Evolutionary conservation across 768 basidiomycete genomes (phyloP).

Genomic region (Astraeus odoratus): DNA sequence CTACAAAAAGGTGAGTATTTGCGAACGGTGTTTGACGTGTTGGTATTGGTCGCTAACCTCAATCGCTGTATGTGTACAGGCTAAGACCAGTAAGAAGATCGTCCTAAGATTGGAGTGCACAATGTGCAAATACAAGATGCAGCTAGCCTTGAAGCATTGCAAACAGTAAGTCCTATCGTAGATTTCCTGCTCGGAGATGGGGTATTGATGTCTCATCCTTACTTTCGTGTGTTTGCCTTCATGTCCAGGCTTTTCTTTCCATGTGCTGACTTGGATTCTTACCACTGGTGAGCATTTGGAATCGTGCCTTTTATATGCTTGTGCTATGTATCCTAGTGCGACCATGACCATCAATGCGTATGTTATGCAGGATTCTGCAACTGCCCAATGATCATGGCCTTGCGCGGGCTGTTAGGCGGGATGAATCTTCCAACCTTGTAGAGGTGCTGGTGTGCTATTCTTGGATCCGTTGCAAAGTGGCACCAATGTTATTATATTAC

Average conservation of each 20-base stretch:
- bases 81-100: conserved; percentile 99
- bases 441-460: too few relatives aligned
- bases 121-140: conserved; percentile 98
- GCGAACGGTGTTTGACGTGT: background rate
- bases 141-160: conserved; percentile 94
- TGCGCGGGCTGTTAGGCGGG: too few relatives aligned
- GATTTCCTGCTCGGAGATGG: too few relatives aligned
- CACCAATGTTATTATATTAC: too few relatives aligned
- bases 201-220: conserved; percentile 46
- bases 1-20: conserved; percentile 87
- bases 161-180: conserved; percentile 79
- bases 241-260: too few relatives aligned
- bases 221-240: conserved; percentile 65
- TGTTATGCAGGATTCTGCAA: background rate
- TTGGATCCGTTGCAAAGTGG: too few relatives aligned
- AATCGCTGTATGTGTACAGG: conserved; percentile 36
- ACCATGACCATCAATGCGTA: background rate
- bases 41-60: background rate
- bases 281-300: background rate
- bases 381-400: background rate
- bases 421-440: too few relatives aligned
- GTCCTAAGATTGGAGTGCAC: conserved; percentile 97
- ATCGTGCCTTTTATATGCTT: background rate
- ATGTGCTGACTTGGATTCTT: background rate
- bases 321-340: conserved; percentile 1